A percentile compares a stretch with the other conserved stretches of the same genome.
These are phyloP conservation scores for Gnomoniopsis smithogilvyi DNA, from an alignment of 2,329 filamentous ascomycete species.

Conservation along the genomic window DNA sequence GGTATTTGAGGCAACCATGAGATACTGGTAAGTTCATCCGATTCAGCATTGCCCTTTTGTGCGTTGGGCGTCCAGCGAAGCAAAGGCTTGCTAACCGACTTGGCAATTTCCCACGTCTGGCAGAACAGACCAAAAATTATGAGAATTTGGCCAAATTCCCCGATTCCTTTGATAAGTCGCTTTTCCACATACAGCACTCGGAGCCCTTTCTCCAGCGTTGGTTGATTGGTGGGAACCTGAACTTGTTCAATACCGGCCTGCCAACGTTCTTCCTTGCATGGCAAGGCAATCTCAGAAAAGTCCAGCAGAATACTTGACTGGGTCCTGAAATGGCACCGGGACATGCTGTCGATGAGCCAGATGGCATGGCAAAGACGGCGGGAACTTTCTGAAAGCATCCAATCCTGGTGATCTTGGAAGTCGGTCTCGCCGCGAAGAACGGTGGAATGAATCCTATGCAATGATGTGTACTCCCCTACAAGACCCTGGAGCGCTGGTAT, in stretches of 20 bases:
- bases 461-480: not conserved
- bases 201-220: slow-evolving; percentile 6
- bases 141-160: slow-evolving; percentile 8
- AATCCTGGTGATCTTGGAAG: not conserved
- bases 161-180: slow-evolving; percentile 1
- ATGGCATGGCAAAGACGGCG: slow-evolving; percentile 10
- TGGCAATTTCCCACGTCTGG: slow-evolving; percentile 10
- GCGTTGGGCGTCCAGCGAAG: slow-evolving; percentile 13
- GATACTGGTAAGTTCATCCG: not conserved
- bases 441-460: not conserved
- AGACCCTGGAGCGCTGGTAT: not conserved
- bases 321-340: slow-evolving; percentile 5
- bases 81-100: not conserved
- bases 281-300: slow-evolving; percentile 3
- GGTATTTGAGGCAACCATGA: slow-evolving; percentile 7
- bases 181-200: slow-evolving; percentile 10
- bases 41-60: slow-evolving; percentile 9
- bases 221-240: not conserved
- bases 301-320: not conserved
- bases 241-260: not conserved
- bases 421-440: not conserved
- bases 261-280: slow-evolving; percentile 10
- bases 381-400: slow-evolving; percentile 1
- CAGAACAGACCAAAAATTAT: slow-evolving; percentile 7
- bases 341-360: slow-evolving; percentile 11